Base-by-base conservation (phyloP, 805 yeast genomes). In the Spathaspora girioi region DNA sequence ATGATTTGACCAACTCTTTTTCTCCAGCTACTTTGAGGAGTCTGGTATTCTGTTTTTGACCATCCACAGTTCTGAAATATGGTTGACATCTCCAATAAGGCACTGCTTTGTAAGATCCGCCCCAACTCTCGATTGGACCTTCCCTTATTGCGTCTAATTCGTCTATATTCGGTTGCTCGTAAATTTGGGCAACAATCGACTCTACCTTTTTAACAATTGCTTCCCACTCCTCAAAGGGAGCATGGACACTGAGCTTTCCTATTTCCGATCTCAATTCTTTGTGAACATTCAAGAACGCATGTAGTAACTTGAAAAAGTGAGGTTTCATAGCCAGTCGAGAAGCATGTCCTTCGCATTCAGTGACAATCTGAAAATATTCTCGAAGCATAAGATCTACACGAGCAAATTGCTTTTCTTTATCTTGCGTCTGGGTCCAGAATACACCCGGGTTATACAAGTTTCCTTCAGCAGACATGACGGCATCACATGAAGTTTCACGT, bases 21-120 rank as follows among this genome's bases (percentile, higher is more conserved):
- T 65, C 64, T 1, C 76, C 77, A 1, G 79, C 78, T 35, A 74
- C 68, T 49, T 69, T 67, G 47, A 73, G 62, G 14, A 60, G 59
- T 32, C 76, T 59, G 1, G 71, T 64, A 53, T 71, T 73, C 47
- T 71, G 75, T 55, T 71, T 73, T 50, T 71, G 83, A 19, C 98
- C 98, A 64, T 89, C 81, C 1, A 93, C 97, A 2, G 86, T 84
- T 59, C 99, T 78, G 76, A 93, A 93, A 65, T 89, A 87, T 1
- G 99, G 99, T 69, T 93, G 99, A 57, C 96, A 84, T 61, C 98
- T 79, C 98, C 98, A 93, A 66, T 87, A 91, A 1, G 99, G 98
- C 14, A 93, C 82, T 4, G 77, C 79, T 65, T 83, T 83, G 66
- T 94, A 93, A 12, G 76, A 60, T 0, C 96, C 96, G 46, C 96